Conservation (phyloP, 78 protist species). For the Dictyostelium capitatum region DNA sequence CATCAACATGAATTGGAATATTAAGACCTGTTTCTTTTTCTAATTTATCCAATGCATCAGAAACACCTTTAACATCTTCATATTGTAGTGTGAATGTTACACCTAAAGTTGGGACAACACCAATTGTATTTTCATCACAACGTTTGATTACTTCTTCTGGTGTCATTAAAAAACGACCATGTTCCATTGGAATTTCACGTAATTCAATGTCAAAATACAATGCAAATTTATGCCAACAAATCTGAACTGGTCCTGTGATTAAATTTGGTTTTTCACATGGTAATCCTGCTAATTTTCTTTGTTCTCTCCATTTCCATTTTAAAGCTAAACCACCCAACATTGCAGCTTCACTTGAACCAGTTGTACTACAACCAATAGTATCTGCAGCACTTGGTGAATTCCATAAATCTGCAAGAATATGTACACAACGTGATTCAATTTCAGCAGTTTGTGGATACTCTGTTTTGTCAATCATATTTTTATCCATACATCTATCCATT, state of each 20-base stretch:
- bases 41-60: conserved; percentile 39
- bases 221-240: conserved; percentile 75
- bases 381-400: conserved; percentile 18
- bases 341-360: conserved; percentile 67
- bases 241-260: conserved; percentile 55
- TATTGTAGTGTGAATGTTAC: conserved; percentile 69
- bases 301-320: conserved; percentile 52
- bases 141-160: conserved; percentile 50
- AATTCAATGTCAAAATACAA: conserved; percentile 67
- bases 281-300: conserved; percentile 41
- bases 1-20: conserved; percentile 86
- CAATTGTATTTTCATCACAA: conserved; percentile 83
- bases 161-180: conserved; percentile 10
- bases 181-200: conserved; percentile 33
- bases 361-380: conserved; percentile 36
- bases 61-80: conserved; percentile 58
- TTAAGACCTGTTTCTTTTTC: conserved; percentile 47
- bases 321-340: conserved; percentile 50
- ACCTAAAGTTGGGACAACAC: conserved; percentile 58
- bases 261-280: conserved; percentile 44
- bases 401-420: conserved; percentile 45
- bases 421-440: conserved; percentile 50
- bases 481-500: conserved; percentile 54
- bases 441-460: conserved; percentile 62
- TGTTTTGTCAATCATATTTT: conserved; percentile 58